Base-by-base conservation (phyloP, 2,329 filamentous ascomycete genomes). In the Xylaria arbuscula region DNA sequence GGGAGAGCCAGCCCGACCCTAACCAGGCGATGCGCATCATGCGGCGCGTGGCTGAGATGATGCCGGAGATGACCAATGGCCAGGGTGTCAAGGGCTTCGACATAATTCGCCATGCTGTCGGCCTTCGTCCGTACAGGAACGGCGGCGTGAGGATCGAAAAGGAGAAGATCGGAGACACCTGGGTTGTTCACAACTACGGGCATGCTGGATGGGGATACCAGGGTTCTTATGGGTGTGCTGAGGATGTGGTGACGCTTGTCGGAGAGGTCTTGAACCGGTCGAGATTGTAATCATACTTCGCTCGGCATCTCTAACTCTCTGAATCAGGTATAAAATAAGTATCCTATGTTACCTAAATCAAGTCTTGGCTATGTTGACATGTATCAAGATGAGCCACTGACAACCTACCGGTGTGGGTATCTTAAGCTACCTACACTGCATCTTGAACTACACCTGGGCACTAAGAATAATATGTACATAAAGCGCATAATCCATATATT, bases 11-110 rank as follows among this genome's bases (percentile, higher is more conserved):
- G 72, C 89, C 91, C 0, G 94, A 97, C 75, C 90, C 91, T 0
- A 93, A 92, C 76, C 84, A 93, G n/a, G 93, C 94, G 0, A 81
- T 87, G 62, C 86, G 94, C 13, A 97, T 97, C 78, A 96, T 97
- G 92, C 89, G 90, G 80, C 87, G 94, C n/a, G 85, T 86, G 24
- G 83, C 93, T 6, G 86, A 88, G 38, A 79, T 89, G 36, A 88
- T 88, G 75, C 93, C 93, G 0, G 82, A 85, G 64, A 82, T 95
- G 70, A 88, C 88, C 1, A 83, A 76, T 13, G 88, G 91, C 2
- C 85, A 90, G 79, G 91, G 93, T 0, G 87, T 94, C 32, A 88
- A 93, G 77, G 90, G 86, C 22, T 79, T 97, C 70, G 89, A 90
- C 77, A 84, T 97, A 22, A 85, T 97, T 59, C 85, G 93, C 19